Conservation (phyloP, 2,329 filamentous ascomycete genomes). For the Fusarium phyllophilum region DNA sequence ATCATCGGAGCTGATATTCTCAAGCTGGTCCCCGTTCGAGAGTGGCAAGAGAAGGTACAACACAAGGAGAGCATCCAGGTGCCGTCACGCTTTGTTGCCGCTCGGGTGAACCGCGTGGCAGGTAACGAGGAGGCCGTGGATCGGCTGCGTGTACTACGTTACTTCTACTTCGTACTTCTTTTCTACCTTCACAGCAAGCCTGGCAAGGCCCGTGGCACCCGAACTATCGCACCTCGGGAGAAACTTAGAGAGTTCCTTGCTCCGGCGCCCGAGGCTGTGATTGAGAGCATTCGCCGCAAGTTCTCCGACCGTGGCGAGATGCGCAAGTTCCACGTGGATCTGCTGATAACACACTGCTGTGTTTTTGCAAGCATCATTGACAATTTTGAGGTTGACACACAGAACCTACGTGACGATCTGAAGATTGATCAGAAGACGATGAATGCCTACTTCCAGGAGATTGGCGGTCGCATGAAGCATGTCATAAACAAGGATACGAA, state of each 20-base stretch:
- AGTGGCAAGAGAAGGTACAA: conserved; percentile 77
- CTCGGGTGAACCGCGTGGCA: conserved; percentile 65
- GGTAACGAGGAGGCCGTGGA: conserved; percentile 63
- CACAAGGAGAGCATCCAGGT: conserved; percentile 66
- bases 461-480: conserved; percentile 74
- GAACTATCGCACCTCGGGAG: conserved; percentile 67
- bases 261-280: conserved; percentile 68
- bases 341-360: conserved; percentile 78
- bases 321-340: conserved; percentile 76
- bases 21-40: conserved; percentile 73
- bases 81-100: conserved; percentile 72
- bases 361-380: conserved; percentile 77
- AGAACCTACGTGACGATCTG: conserved; percentile 76
- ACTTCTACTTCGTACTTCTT: conserved; percentile 66
- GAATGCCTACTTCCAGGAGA: conserved; percentile 77
- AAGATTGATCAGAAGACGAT: conserved; percentile 77
- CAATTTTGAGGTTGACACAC: conserved; percentile 77
- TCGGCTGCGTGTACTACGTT: conserved; percentile 68
- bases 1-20: conserved; percentile 76
- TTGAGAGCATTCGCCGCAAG: conserved; percentile 74
- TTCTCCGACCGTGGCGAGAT: conserved; percentile 74
- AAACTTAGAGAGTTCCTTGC: conserved; percentile 68
- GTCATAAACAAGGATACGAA: conserved; percentile 71
- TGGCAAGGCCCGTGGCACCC: conserved; percentile 58
- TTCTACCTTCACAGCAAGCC: conserved; percentile 61